Base-by-base conservation (phyloP, 2,329 filamentous ascomycete species). In the Aspergillus japonicus region DNA sequence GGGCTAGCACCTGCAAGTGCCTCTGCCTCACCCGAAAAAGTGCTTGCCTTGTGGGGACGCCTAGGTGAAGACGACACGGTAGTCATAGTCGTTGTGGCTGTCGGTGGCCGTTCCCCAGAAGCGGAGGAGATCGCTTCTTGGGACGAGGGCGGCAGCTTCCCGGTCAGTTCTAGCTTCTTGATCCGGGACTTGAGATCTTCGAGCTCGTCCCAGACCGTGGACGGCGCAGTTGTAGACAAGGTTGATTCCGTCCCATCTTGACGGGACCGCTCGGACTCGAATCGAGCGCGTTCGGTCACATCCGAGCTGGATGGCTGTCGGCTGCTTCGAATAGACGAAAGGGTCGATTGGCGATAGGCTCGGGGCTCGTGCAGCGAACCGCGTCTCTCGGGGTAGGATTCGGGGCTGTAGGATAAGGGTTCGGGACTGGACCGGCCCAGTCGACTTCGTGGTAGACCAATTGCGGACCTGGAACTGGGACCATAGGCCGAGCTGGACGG, bases 171-270 rank as follows among this genome's bases (percentile, higher is more conserved):
- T 10, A 99, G 84, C 61, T 92, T 90, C 67, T 91, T 88, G 68
- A 99, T 96, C 31, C 95, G 87, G 47, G 91, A 95, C 74, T 98
- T 98, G 50, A 99, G 80, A 65, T 98, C 95, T 68, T 98, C 95
- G 29, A 99, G 79, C 75, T 99, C 95, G 72, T 98, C 95, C 95
- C 95, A 99, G 2, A 99, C 91, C 0, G 92, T 97, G 2, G 92
- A 96, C 12, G 93, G 91, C 1, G 91, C 92, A 1, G 89, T 92
- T 0, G 91, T 95, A 0, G 95, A 98, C 35, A 90, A 83, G 0
- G 90, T 94, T 0, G 95, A 98, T 68, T 95, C 92, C 0, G 92
- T 92, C 8, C 88, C 89, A 69, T 93, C 88, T 21, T 71, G 68
- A 55, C 73, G 70, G 31, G 75, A 54, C 54, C 71, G 74, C 24